Evolutionary conservation across 495 filamentous ascomycete genomes (phyloP), one percentile per base, ranked within the genome.

Genomic region (Penicillium ochrochloron): DNA sequence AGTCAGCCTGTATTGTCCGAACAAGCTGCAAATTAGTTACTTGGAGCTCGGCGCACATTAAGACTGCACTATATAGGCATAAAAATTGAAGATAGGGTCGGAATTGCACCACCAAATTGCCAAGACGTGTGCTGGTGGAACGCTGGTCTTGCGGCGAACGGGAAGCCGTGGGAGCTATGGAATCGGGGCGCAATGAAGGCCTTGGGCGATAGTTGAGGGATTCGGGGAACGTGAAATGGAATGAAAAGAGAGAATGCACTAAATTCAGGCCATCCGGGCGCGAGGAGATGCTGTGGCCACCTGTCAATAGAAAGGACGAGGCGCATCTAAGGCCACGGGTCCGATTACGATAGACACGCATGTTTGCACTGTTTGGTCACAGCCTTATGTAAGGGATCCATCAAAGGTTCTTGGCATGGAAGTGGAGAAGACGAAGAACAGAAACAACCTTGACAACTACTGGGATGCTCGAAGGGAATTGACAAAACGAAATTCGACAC

Each of bases 221-320:
- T 37, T 37, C 54, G 39, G 19, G 29, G 23, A n/a, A 39, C 35
- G 2, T 15, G 12, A 46, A 41, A 23, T 52, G 57, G 48, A 64
- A 65, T 33, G 39, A 54, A 55, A 54, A n/a, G 5, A 57, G 39
- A 44, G 15, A 63, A 53, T 46, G 37, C 60, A 60, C 57, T 35
- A 52, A 42, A 44, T 60, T 62, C 62, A 68, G 33, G 65, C 63
- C 68, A 73, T 73, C 37, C 46, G 60, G 61, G 62, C 63, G 64
- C 59, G 60, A 72, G 69, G 60, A 61, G 63, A 70, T 70, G 64
- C 65, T 63, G 68, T 76, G 78, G 75, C 74, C 76, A 79, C 73
- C 67, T 80, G 76, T 73, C 74, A 76, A 69, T 65, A 75, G 75
- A 75, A 72, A 44, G 62, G 65, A 69, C 41, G 66, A 66, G 66